These are phyloP conservation scores for Magnolia kwangsiensis DNA, from an alignment of 164 flowering plant species.

Conservation along the genomic window DNA sequence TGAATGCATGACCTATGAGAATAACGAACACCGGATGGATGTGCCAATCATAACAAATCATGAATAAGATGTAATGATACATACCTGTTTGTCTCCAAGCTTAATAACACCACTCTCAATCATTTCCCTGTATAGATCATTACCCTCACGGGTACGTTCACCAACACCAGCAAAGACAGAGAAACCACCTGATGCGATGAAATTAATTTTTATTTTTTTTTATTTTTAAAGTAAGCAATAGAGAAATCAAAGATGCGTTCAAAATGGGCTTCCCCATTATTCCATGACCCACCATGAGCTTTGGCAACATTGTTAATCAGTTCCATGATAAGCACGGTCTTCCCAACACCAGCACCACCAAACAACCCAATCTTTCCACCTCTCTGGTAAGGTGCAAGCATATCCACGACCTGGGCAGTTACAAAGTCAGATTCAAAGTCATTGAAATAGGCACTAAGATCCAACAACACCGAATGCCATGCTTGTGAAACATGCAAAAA, in stretches of 20 bases:
- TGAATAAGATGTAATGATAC: background rate
- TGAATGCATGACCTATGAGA: constrained; percentile 12
- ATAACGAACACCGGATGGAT: background rate
- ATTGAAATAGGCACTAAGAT: background rate
- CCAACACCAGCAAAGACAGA: constrained; percentile 99
- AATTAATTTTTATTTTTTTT: no score
- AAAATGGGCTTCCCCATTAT: constrained; percentile 7
- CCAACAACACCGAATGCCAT: background rate
- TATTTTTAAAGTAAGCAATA: no score
- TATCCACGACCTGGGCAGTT: constrained; percentile 75
- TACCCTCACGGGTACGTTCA: constrained; percentile 97
- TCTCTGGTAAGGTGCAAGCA: constrained; percentile 92
- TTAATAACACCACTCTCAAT: constrained; percentile 98
- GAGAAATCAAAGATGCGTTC: no score
- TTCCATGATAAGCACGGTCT: constrained; percentile 97
- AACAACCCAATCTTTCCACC: constrained; percentile 98
- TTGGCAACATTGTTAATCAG: constrained; percentile 96
- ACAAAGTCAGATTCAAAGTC: background rate
- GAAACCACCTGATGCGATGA: constrained; percentile 64
- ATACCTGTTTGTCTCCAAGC: constrained; percentile 90
- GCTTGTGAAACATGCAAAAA: background rate
- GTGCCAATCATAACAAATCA: background rate
- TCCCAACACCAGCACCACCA: constrained; percentile 99
- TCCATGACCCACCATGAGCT: constrained; percentile 70
- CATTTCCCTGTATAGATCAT: constrained; percentile 97